Conservation (phyloP, 108 stramenopile species). For the Nannochloropsis gaditana region DNA sequence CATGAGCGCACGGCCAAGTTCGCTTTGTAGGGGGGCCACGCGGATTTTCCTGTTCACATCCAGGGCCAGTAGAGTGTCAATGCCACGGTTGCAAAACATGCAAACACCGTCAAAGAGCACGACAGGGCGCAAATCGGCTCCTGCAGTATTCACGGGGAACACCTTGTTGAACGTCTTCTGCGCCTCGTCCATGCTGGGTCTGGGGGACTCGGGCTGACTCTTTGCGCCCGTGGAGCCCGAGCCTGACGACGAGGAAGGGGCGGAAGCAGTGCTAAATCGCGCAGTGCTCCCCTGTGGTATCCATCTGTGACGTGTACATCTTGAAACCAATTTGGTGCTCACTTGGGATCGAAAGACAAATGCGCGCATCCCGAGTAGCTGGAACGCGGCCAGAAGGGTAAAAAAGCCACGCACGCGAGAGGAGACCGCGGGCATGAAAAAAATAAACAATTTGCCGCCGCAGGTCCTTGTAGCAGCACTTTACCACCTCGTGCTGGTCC, state of each 20-base stretch:
- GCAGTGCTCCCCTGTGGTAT: background rate
- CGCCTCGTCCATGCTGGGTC: background rate
- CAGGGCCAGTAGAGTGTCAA: background rate
- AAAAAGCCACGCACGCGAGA: too few relatives aligned
- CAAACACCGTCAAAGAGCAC: background rate
- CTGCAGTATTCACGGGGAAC: background rate
- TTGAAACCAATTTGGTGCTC: too few relatives aligned
- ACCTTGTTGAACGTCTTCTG: background rate
- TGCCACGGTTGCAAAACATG: conserved; percentile 4
- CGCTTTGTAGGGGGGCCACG: background rate
- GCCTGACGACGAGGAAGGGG: background rate
- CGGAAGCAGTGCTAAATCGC: background rate
- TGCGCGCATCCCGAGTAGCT: too few relatives aligned
- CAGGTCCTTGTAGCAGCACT: too few relatives aligned
- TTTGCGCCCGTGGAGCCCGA: background rate
- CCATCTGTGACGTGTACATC: too few relatives aligned
- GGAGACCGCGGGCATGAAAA: too few relatives aligned
- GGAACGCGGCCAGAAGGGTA: too few relatives aligned
- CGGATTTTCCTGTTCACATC: conserved; percentile 9
- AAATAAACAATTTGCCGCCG: too few relatives aligned
- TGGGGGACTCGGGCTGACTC: background rate
- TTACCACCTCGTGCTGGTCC: too few relatives aligned
- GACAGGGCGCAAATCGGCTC: background rate
- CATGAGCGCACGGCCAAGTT: background rate
- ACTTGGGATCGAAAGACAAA: too few relatives aligned